phyloP scores from a whole-genome alignment of 805 yeast species.

The Scheffersomyces lignosus region DNA sequence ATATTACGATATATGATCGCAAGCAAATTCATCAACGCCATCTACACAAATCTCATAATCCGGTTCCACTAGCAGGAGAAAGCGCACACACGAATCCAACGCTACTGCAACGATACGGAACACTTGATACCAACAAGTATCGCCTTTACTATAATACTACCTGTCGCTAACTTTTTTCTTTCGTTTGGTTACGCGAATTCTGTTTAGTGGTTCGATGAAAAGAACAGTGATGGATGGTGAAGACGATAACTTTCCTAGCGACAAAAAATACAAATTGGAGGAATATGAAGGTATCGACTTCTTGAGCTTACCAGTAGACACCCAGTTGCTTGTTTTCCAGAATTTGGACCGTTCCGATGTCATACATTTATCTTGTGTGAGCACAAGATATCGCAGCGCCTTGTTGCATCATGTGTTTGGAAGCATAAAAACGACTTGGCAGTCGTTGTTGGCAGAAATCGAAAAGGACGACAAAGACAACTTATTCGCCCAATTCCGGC shows the following conservation, averaged over 20 bases:
- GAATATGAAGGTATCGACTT: background rate
- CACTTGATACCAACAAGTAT: no score
- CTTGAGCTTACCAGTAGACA: background rate
- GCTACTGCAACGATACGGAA: no score
- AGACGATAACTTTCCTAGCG: background rate
- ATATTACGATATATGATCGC: slow-evolving; percentile 3
- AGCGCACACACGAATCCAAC: no score
- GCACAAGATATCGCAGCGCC: slow-evolving; percentile 15
- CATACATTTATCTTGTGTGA: slow-evolving; percentile 14
- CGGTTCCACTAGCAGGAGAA: no score
- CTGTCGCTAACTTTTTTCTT: no score
- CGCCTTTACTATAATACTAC: no score
- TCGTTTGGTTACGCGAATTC: no score
- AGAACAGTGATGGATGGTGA: no score
- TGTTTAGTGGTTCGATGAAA: no score
- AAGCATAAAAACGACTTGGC: slow-evolving; percentile 27
- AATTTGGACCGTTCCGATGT: slow-evolving; percentile 9
- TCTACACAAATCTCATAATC: background rate
- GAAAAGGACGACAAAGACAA: slow-evolving; percentile 1
- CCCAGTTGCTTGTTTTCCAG: slow-evolving; percentile 4
- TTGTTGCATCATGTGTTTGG: slow-evolving; percentile 19
- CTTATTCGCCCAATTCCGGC: slow-evolving; percentile 9
- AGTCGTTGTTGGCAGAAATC: slow-evolving; percentile 12
- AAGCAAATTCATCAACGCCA: background rate
- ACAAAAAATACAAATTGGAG: no score